These are phyloP conservation scores for Auricularia sp. DNA, from an alignment of 768 basidiomycete species.

Conservation along the genomic window DNA sequence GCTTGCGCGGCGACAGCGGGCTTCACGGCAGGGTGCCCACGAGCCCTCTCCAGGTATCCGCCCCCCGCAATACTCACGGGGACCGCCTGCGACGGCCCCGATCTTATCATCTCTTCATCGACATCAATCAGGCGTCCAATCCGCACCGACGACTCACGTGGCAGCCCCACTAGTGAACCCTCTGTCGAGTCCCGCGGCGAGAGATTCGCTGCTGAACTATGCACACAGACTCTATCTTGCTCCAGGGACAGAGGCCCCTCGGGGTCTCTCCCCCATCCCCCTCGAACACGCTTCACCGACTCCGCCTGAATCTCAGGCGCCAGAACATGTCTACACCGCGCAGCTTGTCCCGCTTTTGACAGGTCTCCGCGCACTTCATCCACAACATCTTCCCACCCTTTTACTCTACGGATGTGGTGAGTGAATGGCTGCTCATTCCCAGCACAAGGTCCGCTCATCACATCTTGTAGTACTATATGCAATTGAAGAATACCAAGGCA, in stretches of 20 bases:
- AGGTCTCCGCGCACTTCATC: constrained; percentile 23
- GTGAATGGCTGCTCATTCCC: neutral
- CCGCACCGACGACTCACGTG: neutral
- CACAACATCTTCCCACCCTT: constrained; percentile 24
- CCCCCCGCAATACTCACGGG: neutral
- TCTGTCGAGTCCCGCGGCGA: constrained; percentile 18
- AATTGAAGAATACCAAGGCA: constrained; percentile 22
- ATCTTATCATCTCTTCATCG: neutral
- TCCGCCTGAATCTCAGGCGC: constrained; percentile 1
- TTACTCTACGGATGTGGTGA: constrained; percentile 27
- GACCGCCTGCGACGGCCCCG: neutral
- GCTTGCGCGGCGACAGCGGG: neutral
- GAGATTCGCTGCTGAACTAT: constrained; percentile 25
- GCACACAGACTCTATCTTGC: constrained; percentile 24
- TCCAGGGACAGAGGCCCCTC: constrained; percentile 7
- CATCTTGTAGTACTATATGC: constrained; percentile 18
- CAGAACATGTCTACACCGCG: constrained; percentile 14
- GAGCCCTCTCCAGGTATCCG: neutral
- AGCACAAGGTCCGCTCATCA: no score
- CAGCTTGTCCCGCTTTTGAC: constrained; percentile 26
- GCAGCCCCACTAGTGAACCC: neutral
- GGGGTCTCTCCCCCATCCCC: constrained; percentile 10
- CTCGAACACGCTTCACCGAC: constrained; percentile 3
- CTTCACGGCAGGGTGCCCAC: neutral
- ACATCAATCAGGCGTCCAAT: neutral